A percentile compares a stretch with the other conserved stretches of the same genome.
Conservation (phyloP, 345 rosid genomes). For the Pelargonium nanum region DNA sequence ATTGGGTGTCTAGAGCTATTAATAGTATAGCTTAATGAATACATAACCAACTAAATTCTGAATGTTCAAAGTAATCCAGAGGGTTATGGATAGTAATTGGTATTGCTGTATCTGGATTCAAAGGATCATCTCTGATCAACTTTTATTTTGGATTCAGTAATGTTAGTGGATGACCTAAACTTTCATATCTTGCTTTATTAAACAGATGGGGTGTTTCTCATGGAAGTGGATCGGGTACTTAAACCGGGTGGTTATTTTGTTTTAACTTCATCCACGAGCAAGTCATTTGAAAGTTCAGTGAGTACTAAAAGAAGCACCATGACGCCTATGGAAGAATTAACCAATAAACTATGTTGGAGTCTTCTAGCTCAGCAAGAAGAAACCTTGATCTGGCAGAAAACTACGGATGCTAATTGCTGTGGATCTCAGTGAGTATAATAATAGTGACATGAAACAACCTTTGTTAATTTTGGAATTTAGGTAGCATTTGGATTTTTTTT, state of each 20-base stretch:
- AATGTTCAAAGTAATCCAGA: no score
- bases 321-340: constrained; percentile 48
- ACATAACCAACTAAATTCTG: no score
- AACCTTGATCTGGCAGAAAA: constrained; percentile 94
- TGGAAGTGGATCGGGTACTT: constrained; percentile 88
- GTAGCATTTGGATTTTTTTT: neutral
- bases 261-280: constrained; percentile 64
- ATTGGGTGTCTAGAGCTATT: no score
- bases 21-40: no score
- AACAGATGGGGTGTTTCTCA: constrained; percentile 77
- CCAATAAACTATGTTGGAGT: constrained; percentile 79
- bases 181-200: neutral
- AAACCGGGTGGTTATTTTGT: constrained; percentile 97
- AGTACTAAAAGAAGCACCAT: constrained; percentile 36
- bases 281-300: constrained; percentile 38
- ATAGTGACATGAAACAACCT: constrained; percentile 1
- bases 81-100: no score
- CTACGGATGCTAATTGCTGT: constrained; percentile 48
- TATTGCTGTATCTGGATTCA: no score
- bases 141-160: neutral
- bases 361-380: constrained; percentile 89
- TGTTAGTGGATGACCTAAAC: neutral
- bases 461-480: constrained; percentile 1
- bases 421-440: constrained; percentile 51
- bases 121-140: neutral